Evolutionary conservation across 225 moss, liverwort and hornwort genomes (phyloP).

Genomic region (Antitrichia curtipendula): DNA sequence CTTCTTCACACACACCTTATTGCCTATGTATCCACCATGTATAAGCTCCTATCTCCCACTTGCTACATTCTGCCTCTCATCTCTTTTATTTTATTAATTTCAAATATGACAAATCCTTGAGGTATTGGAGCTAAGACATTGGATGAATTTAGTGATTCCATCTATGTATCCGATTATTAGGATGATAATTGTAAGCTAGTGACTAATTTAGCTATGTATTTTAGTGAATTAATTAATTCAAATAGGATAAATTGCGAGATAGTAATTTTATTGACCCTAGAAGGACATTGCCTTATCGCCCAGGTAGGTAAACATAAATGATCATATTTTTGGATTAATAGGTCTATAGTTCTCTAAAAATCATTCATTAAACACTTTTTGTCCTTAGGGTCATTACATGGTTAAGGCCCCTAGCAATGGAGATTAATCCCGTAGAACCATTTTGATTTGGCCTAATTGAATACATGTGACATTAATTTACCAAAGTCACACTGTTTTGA

Average conservation of each 20-base stretch:
- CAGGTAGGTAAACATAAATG: not conserved
- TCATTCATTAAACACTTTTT: not conserved
- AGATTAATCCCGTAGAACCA: too few species aligned
- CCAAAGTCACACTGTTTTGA: too few species aligned
- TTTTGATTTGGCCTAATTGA: too few species aligned
- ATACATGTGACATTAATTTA: too few species aligned
- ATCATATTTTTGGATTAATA: not conserved
- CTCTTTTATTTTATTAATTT: not conserved
- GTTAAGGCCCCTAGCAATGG: too few species aligned
- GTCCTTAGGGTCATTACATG: fast-evolving
- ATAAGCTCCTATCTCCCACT: too few species aligned
- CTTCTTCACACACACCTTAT: too few species aligned
- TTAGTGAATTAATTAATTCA: too few species aligned
- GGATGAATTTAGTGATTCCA: not conserved
- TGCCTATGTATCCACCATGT: too few species aligned
- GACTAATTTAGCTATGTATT: not conserved
- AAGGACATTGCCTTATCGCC: not conserved
- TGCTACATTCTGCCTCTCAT: not conserved
- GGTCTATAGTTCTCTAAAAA: not conserved
- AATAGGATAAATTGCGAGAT: fast-evolving
- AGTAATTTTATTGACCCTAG: not conserved
- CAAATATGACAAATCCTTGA: not conserved
- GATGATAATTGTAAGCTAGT: not conserved
- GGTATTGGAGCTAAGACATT: not conserved
- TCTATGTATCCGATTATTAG: not conserved